A percentile compares a stretch with the other conserved stretches of the same genome.
These are phyloP conservation scores for Aspergillus ustus DNA, from an alignment of 2,329 filamentous ascomycete genomes.

Conservation along the genomic window DNA sequence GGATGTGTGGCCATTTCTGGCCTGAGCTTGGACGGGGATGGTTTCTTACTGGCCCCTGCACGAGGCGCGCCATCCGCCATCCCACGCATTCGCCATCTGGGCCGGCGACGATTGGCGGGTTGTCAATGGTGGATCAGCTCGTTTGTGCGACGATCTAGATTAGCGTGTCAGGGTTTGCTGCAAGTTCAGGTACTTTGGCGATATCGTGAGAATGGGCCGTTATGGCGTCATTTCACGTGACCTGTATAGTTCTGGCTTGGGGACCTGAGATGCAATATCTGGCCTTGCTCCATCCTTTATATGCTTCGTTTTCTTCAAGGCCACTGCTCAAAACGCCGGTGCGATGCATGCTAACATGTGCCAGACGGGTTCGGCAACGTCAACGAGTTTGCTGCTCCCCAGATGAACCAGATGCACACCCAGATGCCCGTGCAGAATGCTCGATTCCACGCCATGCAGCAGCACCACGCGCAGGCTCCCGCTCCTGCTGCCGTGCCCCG, in stretches of 20 bases:
- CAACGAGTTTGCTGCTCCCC: slow-evolving; percentile 34
- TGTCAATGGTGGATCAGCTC: slow-evolving; percentile 15
- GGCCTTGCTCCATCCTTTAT: not conserved
- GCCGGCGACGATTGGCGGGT: slow-evolving; percentile 21
- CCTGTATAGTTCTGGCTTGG: not conserved
- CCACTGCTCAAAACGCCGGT: not conserved
- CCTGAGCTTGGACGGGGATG: slow-evolving; percentile 19
- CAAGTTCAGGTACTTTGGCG: slow-evolving; percentile 17
- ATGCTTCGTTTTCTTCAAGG: not conserved
- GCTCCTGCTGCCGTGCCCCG: slow-evolving; percentile 19
- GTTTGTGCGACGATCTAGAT: slow-evolving; percentile 22
- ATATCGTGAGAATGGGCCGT: slow-evolving; percentile 29
- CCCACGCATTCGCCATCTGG: slow-evolving; percentile 21
- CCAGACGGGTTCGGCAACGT: slow-evolving; percentile 40
- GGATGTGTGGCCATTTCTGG: slow-evolving; percentile 14
- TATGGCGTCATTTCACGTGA: slow-evolving; percentile 46
- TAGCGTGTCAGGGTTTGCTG: slow-evolving; percentile 24
- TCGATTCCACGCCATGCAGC: slow-evolving; percentile 28
- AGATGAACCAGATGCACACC: slow-evolving; percentile 33
- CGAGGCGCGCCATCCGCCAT: slow-evolving; percentile 17
- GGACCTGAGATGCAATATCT: not conserved
- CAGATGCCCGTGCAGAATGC: slow-evolving; percentile 32
- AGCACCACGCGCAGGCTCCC: slow-evolving; percentile 23
- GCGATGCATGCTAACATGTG: slow-evolving; percentile 10
- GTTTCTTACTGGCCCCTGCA: slow-evolving; percentile 18